Evolutionary conservation across 306 rosid species (phyloP), one percentile per base, ranked within the genome.

Genomic region (Lablab purpureus): DNA sequence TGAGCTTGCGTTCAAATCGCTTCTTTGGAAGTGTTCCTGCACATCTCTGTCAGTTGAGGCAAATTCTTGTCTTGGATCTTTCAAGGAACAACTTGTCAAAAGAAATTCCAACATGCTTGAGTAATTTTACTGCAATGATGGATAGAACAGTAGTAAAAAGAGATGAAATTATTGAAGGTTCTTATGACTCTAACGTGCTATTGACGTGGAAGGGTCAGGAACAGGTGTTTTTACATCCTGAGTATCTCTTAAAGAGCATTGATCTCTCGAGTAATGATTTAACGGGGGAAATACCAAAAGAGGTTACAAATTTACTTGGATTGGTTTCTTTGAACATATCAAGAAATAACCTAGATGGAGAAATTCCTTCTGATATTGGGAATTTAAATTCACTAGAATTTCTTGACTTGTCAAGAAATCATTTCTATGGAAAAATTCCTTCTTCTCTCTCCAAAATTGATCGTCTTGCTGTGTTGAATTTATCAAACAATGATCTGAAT

Each of bases 71-170:
- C 54, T 22, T 76, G 27, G 73, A 76, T 22, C 54, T 76, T 17
- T 65, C 74, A 10, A 27, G 34, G 37, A 64, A 66, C 6, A 9
- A 34, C n/a, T 64, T 76, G 43, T 64, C 66, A 2, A 7, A 8
- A 14, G 41, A 4, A 49, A 65, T 76, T 51, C 55, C 43, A 2
- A 36, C 54, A 22, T 65, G 81, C 25, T 2, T 65, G 0, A 32
- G 27, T 8, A 76, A 76, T 76, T 51, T 76, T 2, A 76, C 45
- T 8, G 9, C 50, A 32, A 66, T 77, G 63, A 3, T 41, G 10
- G 11, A 14, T 30, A n/a, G n/a, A n/a, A n/a, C n/a, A n/a, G n/a
- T n/a, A n/a, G n/a, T n/a, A n/a, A n/a, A n/a, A n/a, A n/a, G n/a
- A n/a, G n/a, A n/a, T n/a, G n/a, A n/a, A n/a, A n/a, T n/a, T n/a